Evolutionary conservation across 768 basidiomycete species (phyloP).

Genomic region (Chalciporus sphaerocephalus): DNA sequence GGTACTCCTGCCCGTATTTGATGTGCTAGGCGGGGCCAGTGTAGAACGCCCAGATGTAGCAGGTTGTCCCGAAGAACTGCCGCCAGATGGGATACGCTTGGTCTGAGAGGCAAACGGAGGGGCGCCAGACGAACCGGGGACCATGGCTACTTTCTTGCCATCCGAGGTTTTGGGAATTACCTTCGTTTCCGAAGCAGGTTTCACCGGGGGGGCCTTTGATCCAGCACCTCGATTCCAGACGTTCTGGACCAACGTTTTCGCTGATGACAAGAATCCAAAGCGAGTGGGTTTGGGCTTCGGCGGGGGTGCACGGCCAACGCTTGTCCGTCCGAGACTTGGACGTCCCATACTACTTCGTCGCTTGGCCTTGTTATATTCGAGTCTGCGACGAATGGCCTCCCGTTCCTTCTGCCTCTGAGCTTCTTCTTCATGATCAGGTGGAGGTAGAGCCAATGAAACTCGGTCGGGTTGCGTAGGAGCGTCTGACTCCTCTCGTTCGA

Average conservation of each 20-base stretch:
- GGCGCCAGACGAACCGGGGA: slow-evolving; percentile 21
- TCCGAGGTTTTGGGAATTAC: slow-evolving; percentile 5
- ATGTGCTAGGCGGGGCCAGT: slow-evolving; percentile 10
- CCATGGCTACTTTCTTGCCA: slow-evolving; percentile 19
- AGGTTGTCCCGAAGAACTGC: slow-evolving; percentile 8
- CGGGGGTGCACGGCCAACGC: slow-evolving; percentile 38
- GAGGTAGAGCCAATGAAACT: slow-evolving; percentile 32
- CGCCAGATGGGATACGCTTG: slow-evolving; percentile 16
- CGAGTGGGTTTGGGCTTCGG: slow-evolving; percentile 42
- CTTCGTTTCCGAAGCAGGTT: slow-evolving; percentile 23
- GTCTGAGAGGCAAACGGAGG: slow-evolving; percentile 18
- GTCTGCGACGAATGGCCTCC: slow-evolving; percentile 57
- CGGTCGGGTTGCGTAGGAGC: slow-evolving; percentile 24
- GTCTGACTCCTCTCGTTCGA: slow-evolving; percentile 32
- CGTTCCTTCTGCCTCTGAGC: slow-evolving; percentile 41
- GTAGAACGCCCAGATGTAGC: slow-evolving; percentile 9
- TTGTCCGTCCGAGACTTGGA: slow-evolving; percentile 36
- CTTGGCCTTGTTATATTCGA: slow-evolving; percentile 63
- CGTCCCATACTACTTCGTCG: slow-evolving; percentile 64
- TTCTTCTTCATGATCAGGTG: slow-evolving; percentile 25
- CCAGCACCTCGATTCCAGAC: slow-evolving; percentile 63
- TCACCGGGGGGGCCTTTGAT: slow-evolving; percentile 24
- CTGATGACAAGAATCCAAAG: slow-evolving; percentile 65
- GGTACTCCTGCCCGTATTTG: slow-evolving; percentile 5
- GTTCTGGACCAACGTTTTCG: slow-evolving; percentile 66